Conservation (phyloP, 2,329 filamentous ascomycete species). For the Tympanopsis confertula region DNA sequence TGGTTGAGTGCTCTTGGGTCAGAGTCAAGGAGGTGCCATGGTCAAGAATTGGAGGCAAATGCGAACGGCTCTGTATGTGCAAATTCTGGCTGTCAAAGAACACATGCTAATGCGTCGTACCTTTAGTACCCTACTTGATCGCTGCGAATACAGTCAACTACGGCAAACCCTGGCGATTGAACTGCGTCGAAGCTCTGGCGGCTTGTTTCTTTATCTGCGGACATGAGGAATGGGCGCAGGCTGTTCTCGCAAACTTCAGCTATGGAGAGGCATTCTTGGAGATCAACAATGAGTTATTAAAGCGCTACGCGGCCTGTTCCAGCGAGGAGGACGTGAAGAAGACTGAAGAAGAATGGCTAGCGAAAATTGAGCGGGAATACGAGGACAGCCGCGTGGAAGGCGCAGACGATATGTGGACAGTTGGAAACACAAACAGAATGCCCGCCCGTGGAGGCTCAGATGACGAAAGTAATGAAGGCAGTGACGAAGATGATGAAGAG, state of each 20-base stretch:
- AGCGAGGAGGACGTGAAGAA: constrained; percentile 75
- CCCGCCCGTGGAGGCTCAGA: constrained; percentile 16
- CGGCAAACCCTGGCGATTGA: constrained; percentile 85
- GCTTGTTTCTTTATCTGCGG: constrained; percentile 91
- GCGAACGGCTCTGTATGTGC: constrained; percentile 52
- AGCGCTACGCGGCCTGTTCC: constrained; percentile 72
- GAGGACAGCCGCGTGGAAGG: constrained; percentile 60
- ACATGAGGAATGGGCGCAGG: constrained; percentile 78
- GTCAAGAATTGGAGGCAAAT: constrained; percentile 81
- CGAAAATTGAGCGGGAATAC: constrained; percentile 81
- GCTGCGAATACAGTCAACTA: constrained; percentile 97
- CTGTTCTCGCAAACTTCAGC: constrained; percentile 71
- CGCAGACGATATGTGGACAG: constrained; percentile 72
- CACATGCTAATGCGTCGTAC: neutral
- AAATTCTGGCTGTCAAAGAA: neutral
- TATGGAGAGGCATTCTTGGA: constrained; percentile 83
- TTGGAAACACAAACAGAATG: constrained; percentile 72
- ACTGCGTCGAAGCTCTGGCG: constrained; percentile 89
- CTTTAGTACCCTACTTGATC: constrained; percentile 75
- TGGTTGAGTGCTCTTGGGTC: constrained; percentile 96
- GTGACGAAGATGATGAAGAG: constrained; percentile 21
- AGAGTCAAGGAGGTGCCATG: constrained; percentile 85
- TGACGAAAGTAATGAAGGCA: neutral
- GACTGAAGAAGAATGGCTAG: constrained; percentile 78
- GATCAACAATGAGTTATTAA: constrained; percentile 75